phyloP scores from a whole-genome alignment of 306 rosid species.

The Trifolium pratense region DNA sequence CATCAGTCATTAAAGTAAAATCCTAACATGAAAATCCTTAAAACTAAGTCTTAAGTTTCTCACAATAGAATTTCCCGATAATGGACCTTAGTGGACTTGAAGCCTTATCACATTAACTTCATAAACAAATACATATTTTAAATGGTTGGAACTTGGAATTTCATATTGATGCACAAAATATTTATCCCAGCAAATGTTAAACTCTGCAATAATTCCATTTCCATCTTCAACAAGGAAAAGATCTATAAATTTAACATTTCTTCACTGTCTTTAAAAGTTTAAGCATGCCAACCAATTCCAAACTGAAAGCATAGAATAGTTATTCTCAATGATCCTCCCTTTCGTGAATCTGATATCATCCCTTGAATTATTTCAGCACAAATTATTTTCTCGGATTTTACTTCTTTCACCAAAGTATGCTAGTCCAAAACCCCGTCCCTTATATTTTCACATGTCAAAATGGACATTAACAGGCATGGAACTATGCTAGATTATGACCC shows the following conservation, averaged over 20 bases:
- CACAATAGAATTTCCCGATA: background rate
- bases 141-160: slow-evolving; percentile 27
- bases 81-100: background rate
- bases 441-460: slow-evolving; percentile 8
- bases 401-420: slow-evolving; percentile 24
- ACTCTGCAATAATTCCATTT: background rate
- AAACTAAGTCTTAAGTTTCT: background rate
- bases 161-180: background rate
- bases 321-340: background rate
- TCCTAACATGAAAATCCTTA: background rate
- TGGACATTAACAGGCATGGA: slow-evolving; percentile 10
- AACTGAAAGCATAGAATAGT: slow-evolving; percentile 11
- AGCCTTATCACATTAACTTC: slow-evolving; percentile 5
- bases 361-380: slow-evolving; percentile 14
- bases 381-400: slow-evolving; percentile 21
- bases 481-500: background rate
- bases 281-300: slow-evolving; percentile 12
- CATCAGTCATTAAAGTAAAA: background rate
- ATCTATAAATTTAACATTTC: slow-evolving; percentile 8
- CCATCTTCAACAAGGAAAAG: background rate
- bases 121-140: slow-evolving; percentile 7
- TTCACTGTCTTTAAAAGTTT: slow-evolving; percentile 2
- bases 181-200: slow-evolving; percentile 12
- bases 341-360: slow-evolving; percentile 15
- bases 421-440: background rate